These are phyloP conservation scores for Plasmodium reichenowi DNA, from an alignment of 169 alveolate genomes.

Conservation along the genomic window DNA sequence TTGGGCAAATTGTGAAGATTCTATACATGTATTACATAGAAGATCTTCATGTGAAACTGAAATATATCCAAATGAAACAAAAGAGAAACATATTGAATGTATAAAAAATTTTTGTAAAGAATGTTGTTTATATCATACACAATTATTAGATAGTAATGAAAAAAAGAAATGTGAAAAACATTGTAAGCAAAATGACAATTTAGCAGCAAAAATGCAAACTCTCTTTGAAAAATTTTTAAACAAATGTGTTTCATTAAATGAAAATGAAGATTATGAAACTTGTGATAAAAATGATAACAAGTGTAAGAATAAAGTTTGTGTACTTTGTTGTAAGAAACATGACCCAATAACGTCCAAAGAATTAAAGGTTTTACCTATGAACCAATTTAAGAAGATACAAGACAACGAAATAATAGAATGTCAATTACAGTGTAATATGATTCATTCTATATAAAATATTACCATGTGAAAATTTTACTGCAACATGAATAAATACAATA, in stretches of 20 bases:
- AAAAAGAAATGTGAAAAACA: constrained; percentile 78
- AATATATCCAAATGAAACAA: constrained; percentile 78
- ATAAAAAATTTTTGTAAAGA: constrained; percentile 81
- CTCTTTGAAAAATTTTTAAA: constrained; percentile 68
- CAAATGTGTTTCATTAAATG: constrained; percentile 70
- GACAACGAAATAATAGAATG: constrained; percentile 71
- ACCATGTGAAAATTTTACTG: too few relatives aligned
- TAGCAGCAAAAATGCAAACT: constrained; percentile 65
- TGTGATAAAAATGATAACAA: constrained; percentile 41
- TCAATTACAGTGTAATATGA: constrained; percentile 58
- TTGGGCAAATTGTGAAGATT: constrained; percentile 84
- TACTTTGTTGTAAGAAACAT: constrained; percentile 60
- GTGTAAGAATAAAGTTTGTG: constrained; percentile 40
- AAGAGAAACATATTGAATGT: constrained; percentile 78
- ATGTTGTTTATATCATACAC: constrained; percentile 85
- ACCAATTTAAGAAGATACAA: constrained; percentile 49
- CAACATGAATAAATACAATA: too few relatives aligned
- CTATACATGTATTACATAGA: constrained; percentile 80
- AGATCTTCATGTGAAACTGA: constrained; percentile 78
- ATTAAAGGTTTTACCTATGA: constrained; percentile 45
- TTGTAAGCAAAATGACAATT: constrained; percentile 81
- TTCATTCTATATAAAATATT: constrained; percentile 6
- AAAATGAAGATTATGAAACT: constrained; percentile 59
- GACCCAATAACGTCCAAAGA: constrained; percentile 14
- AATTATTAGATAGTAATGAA: constrained; percentile 80